Conservation (phyloP, 441 rosid species). For the Theobroma grandiflorum region DNA sequence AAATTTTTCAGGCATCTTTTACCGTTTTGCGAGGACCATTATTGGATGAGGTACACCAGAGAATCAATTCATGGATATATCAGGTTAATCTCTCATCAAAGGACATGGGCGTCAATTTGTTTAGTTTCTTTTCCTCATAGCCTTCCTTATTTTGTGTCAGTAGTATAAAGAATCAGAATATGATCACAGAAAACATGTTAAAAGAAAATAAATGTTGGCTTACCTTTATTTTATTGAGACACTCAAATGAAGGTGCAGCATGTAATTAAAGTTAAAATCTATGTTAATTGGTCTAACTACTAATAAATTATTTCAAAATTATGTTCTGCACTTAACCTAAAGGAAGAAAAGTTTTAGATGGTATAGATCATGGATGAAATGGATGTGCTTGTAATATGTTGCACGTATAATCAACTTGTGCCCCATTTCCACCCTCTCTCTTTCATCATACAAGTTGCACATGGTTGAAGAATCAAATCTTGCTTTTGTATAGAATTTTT, state of each 20-base stretch:
- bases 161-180: not conserved
- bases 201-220: not conserved
- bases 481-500: not conserved
- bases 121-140: slow-evolving; percentile 1
- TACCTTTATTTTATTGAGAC: no score
- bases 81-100: slow-evolving; percentile 43
- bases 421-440: no score
- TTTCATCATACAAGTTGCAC: no score
- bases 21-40: slow-evolving; percentile 50
- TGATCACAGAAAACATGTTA: not conserved
- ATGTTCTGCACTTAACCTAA: no score
- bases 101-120: not conserved
- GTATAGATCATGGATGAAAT: no score
- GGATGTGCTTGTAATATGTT: no score
- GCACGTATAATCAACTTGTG: no score
- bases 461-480: not conserved
- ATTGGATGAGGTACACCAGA: slow-evolving; percentile 62
- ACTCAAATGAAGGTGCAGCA: no score
- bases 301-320: no score
- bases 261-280: no score
- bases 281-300: no score
- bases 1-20: slow-evolving; percentile 45
- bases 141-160: not conserved
- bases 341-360: no score
- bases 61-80: slow-evolving; percentile 57